A percentile compares a stretch with the other conserved stretches of the same genome.
Evolutionary conservation across 257 asterid species (phyloP).

Genomic region (Solanum dulcamara): DNA sequence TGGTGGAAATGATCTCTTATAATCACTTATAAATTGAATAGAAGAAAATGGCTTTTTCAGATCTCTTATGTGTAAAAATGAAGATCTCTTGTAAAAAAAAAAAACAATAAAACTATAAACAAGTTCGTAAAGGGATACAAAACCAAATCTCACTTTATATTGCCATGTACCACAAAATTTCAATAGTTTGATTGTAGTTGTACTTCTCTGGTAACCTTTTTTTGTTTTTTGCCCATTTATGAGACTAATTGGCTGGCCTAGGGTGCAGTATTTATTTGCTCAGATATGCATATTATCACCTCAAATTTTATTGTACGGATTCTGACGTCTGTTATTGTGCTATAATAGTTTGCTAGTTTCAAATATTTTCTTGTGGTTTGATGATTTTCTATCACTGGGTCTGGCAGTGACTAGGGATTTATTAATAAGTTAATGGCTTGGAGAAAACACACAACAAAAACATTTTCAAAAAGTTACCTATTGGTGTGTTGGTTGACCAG

Average conservation of each 20-base stretch:
- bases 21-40: no score
- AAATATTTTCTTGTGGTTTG: not conserved
- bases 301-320: not conserved
- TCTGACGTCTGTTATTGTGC: not conserved
- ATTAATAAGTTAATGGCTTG: not conserved
- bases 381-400: not conserved
- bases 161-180: not conserved
- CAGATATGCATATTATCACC: not conserved
- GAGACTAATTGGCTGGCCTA: not conserved
- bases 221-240: not conserved
- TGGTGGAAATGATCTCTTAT: no score
- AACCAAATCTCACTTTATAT: not conserved
- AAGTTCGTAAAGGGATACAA: no score
- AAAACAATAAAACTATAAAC: no score
- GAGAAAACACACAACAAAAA: not conserved
- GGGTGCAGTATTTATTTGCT: not conserved
- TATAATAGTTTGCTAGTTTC: not conserved
- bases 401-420: not conserved
- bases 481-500: no score
- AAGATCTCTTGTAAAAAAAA: no score
- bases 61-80: no score
- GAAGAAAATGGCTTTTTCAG: no score
- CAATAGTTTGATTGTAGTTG: not conserved
- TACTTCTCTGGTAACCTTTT: not conserved
- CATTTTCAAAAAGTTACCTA: not conserved